Conservation (phyloP, 768 basidiomycete genomes). For the Tylopilus vinaceipallidus region DNA sequence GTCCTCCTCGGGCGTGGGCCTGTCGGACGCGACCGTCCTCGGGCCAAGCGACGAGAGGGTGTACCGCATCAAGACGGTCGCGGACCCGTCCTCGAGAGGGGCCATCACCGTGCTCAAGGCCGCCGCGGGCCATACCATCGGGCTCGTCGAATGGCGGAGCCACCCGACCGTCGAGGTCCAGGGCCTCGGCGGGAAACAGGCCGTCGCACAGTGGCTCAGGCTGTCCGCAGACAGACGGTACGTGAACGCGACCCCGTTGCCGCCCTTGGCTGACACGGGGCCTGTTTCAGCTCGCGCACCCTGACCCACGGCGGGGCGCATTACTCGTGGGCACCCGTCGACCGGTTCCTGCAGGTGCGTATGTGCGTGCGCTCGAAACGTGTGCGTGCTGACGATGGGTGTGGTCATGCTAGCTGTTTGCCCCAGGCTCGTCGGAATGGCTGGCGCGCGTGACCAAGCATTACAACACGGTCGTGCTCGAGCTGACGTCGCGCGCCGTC, state of each 20-base stretch:
- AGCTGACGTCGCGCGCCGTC: conserved; percentile 55
- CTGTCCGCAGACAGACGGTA: conserved; percentile 48
- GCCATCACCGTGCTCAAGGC: conserved; percentile 40
- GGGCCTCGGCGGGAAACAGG: conserved; percentile 47
- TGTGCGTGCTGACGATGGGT: no score
- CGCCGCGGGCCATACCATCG: conserved; percentile 44
- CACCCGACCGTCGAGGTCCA: conserved; percentile 53
- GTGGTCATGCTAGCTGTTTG: conserved; percentile 51
- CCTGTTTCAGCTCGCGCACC: conserved; percentile 36
- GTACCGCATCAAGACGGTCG: conserved; percentile 44
- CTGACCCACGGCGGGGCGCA: conserved; percentile 51
- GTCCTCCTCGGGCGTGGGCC: not conserved
- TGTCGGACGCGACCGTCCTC: conserved; percentile 40
- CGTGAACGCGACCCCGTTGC: no score
- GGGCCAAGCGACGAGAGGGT: conserved; percentile 47
- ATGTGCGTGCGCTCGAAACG: no score
- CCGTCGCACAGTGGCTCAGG: conserved; percentile 51
- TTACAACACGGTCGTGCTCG: conserved; percentile 46
- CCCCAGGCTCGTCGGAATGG: conserved; percentile 37
- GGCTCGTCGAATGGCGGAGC: conserved; percentile 56
- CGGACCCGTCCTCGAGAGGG: not conserved
- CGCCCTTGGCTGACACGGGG: no score
- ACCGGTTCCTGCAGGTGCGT: conserved; percentile 44
- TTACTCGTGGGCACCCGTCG: conserved; percentile 57
- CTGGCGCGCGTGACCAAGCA: conserved; percentile 50